Base-by-base conservation (phyloP, 2,329 filamentous ascomycete species). In the Diaporthe humulicola region DNA sequence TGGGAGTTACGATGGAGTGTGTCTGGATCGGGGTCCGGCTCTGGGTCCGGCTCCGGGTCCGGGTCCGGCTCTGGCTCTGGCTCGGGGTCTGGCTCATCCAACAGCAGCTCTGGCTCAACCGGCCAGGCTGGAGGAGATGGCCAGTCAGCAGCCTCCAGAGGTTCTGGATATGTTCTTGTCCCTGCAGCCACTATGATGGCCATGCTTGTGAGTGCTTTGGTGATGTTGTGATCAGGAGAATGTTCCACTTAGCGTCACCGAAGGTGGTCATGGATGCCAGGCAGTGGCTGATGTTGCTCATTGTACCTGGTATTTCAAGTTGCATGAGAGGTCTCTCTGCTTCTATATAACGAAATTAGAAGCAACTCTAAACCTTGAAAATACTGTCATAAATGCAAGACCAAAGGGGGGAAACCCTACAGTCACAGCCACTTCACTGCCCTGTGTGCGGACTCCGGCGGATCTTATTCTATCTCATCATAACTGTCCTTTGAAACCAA, bases 1-100 rank as follows among this genome's bases (percentile, higher is more conserved):
- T 93, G 91, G 92, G 86, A 85, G 6, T 79, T 93, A 79, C 87
- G 83, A 60, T 93, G 90, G 91, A 70, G 54, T 7, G 17, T 66
- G 22, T 67, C 70, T 61, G 40, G 38, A 4, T 50, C 73, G 17
- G 45, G 61, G 19, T 48, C 60, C 3, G 28, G 15, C 6, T 33
- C 50, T n/a, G 52, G 52, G 14, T 54, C 52, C 17, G 38, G 54
- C 4, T 4, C 30, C n/a, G n/a, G n/a, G n/a, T n/a, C n/a, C n/a
- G n/a, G n/a, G n/a, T n/a, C n/a, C n/a, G n/a, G n/a, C 7, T 50
- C 73, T n/a, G 45, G 61, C 28, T 48, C 60, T 9, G 28, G 15
- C 6, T 33, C 50, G 50, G 52, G 52, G 14, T 54, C 52, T 30
- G 38, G 54, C 4, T 4, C 30, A 4, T 36, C 54, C 30, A 30